phyloP scores from a whole-genome alignment of 1,139 yeast species.

The Zygoascus hellenicus region DNA sequence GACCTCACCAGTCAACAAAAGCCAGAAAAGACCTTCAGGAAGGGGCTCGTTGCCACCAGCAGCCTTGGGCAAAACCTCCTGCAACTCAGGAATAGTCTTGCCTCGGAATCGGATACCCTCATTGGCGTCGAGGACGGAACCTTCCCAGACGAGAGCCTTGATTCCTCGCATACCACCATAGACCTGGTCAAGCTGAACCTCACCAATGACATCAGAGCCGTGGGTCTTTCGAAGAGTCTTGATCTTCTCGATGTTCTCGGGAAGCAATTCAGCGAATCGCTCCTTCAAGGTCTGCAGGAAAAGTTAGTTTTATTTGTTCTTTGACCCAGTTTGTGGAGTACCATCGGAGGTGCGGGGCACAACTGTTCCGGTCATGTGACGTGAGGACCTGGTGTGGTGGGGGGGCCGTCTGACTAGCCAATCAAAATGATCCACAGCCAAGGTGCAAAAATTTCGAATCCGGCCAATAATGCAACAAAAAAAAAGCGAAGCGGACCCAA shows the following conservation, averaged over 20 bases:
- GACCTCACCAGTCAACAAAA: constrained; percentile 54
- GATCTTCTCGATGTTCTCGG: constrained; percentile 87
- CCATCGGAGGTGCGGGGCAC: neutral
- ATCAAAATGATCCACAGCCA: no score
- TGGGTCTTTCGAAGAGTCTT: constrained; percentile 83
- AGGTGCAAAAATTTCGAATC: no score
- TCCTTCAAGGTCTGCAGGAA: constrained; percentile 66
- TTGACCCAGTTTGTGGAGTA: neutral
- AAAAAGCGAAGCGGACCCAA: no score
- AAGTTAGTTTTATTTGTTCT: neutral
- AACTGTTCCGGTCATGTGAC: no score
- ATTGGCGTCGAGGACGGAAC: constrained; percentile 94
- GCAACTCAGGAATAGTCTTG: constrained; percentile 93
- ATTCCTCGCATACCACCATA: constrained; percentile 99
- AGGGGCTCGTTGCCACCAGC: constrained; percentile 68
- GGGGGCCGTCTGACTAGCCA: no score
- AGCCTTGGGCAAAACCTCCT: constrained; percentile 86
- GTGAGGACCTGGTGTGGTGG: no score
- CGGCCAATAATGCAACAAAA: no score
- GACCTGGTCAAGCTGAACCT: constrained; percentile 90
- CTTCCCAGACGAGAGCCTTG: constrained; percentile 98
- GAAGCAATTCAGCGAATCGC: constrained; percentile 87
- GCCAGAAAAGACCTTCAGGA: constrained; percentile 64
- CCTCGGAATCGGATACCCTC: constrained; percentile 99
- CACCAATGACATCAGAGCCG: constrained; percentile 88